Conservation (phyloP, 768 basidiomycete genomes). For the Pleurotus platypus region DNA sequence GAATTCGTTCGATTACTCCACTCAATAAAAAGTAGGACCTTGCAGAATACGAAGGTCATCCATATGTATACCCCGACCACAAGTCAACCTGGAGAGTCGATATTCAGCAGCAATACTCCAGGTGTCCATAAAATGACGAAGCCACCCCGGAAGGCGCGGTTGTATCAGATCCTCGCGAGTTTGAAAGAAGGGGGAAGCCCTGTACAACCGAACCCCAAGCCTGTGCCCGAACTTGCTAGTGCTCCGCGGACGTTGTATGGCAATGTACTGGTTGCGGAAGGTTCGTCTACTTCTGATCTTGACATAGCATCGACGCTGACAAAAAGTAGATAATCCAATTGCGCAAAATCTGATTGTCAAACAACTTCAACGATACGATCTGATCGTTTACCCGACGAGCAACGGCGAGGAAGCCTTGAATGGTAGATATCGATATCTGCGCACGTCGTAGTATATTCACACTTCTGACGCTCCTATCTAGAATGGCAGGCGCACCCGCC, state of each 20-base stretch:
- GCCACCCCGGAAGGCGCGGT: conserved; percentile 57
- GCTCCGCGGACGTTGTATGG: conserved; percentile 57
- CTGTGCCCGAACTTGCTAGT: conserved; percentile 42
- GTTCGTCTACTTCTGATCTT: conserved; percentile 24
- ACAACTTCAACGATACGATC: conserved; percentile 58
- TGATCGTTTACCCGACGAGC: conserved; percentile 58
- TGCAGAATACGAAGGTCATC: conserved; percentile 59
- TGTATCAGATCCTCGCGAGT: conserved; percentile 59
- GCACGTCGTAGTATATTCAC: background rate
- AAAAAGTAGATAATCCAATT: conserved; percentile 58
- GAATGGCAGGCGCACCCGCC: conserved; percentile 70
- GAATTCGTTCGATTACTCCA: conserved; percentile 50
- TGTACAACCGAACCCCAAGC: conserved; percentile 32
- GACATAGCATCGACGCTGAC: background rate
- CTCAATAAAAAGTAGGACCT: conserved; percentile 29
- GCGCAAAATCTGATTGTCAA: conserved; percentile 65
- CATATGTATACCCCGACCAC: conserved; percentile 74
- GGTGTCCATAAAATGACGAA: conserved; percentile 70
- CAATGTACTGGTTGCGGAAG: conserved; percentile 72
- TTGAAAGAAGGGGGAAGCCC: conserved; percentile 42
- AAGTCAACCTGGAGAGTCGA: conserved; percentile 46
- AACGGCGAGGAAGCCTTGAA: conserved; percentile 68
- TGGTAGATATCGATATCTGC: conserved; percentile 27
- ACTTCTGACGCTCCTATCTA: conserved; percentile 16
- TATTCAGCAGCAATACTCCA: conserved; percentile 47